Evolutionary conservation across 164 flowering plant species (phyloP).

Genomic region (Saururus chinensis): DNA sequence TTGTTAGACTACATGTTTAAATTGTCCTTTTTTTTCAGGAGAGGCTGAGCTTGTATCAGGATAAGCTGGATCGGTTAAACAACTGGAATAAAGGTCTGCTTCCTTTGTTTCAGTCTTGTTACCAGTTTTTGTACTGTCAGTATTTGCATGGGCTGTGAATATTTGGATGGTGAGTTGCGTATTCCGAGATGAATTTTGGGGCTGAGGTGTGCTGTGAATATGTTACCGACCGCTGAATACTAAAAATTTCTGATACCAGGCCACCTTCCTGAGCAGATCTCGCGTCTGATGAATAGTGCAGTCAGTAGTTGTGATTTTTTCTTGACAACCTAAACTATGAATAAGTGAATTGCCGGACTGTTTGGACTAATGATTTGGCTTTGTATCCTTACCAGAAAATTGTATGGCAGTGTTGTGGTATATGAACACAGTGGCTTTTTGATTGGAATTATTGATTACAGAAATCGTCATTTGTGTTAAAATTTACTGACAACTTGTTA

Average conservation of each 20-base stretch:
- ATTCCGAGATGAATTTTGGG: too few relatives aligned
- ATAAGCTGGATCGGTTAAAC: constrained; percentile 51
- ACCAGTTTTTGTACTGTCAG: background rate
- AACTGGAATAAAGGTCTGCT: constrained; percentile 64
- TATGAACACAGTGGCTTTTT: too few relatives aligned
- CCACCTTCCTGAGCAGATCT: background rate
- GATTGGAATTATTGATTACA: background rate
- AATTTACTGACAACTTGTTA: constrained; percentile 11
- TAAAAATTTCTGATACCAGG: too few relatives aligned
- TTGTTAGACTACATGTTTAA: background rate
- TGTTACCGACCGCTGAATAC: too few relatives aligned
- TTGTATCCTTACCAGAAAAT: too few relatives aligned
- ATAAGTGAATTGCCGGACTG: background rate
- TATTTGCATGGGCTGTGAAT: background rate
- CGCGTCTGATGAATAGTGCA: background rate
- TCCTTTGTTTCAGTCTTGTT: background rate
- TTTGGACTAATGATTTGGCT: too few relatives aligned
- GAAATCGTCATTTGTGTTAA: background rate
- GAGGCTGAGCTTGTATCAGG: constrained; percentile 70
- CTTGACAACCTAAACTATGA: background rate
- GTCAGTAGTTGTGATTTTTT: too few relatives aligned
- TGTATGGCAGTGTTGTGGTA: background rate
- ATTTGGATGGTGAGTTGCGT: background rate
- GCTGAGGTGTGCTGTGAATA: too few relatives aligned
- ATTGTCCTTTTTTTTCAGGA: constrained; percentile 30